Conservation (phyloP, 2,329 filamentous ascomycete species). For the Fusarium agapanthi region DNA sequence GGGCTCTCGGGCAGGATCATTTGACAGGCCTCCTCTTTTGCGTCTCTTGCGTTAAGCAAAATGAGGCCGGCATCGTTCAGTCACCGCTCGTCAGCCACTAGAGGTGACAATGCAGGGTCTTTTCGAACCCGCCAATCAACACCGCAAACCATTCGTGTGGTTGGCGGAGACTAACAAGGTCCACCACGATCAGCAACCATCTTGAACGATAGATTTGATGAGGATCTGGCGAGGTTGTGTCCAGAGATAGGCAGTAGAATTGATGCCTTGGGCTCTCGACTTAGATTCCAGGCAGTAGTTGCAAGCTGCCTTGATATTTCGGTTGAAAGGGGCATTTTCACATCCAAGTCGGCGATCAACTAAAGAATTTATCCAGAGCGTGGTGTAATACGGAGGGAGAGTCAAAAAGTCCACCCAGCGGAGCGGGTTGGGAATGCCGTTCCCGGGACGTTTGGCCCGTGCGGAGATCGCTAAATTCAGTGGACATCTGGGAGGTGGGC, state of each 20-base stretch:
- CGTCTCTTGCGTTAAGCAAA: not conserved
- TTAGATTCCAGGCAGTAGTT: not conserved
- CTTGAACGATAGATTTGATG: not conserved
- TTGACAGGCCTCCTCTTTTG: slow-evolving; percentile 1
- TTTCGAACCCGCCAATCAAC: slow-evolving; percentile 16
- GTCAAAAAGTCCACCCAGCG: not conserved
- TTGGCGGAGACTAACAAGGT: slow-evolving; percentile 1
- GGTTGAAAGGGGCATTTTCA: not conserved
- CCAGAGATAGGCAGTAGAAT: slow-evolving; percentile 3
- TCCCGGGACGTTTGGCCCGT: slow-evolving; percentile 13
- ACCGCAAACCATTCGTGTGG: not conserved
- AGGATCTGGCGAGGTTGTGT: not conserved
- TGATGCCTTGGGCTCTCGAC: not conserved
- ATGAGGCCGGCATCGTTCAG: slow-evolving; percentile 24
- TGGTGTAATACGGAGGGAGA: not conserved
- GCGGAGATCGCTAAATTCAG: not conserved
- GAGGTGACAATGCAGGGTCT: slow-evolving; percentile 31
- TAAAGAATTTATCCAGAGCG: not conserved
- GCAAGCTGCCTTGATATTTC: too few relatives aligned
- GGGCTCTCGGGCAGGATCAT: not conserved
- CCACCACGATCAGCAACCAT: slow-evolving; percentile 10
- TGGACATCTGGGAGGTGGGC: slow-evolving; percentile 1
- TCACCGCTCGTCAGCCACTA: slow-evolving; percentile 31
- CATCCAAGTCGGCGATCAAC: not conserved
- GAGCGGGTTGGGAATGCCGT: slow-evolving; percentile 5